A percentile compares a stretch with the other conserved stretches of the same genome.
Evolutionary conservation across 805 yeast species (phyloP).

Genomic region (Saccharomycopsis fibuligera): DNA sequence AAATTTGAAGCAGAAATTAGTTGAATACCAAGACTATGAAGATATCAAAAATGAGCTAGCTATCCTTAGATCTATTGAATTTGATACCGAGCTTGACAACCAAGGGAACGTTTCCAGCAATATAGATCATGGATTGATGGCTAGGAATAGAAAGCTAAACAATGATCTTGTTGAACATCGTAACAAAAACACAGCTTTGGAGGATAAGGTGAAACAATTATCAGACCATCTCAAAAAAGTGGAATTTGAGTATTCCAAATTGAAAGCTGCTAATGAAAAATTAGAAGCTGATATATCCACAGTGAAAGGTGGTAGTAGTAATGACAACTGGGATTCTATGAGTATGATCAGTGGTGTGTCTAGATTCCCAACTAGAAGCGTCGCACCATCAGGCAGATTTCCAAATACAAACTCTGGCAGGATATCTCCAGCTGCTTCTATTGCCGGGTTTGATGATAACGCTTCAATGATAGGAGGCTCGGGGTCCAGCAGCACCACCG

Average conservation of each 20-base stretch:
- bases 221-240: slow-evolving; percentile 32
- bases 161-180: slow-evolving; percentile 63
- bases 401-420: slow-evolving; percentile 30
- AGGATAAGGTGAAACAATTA: slow-evolving; percentile 35
- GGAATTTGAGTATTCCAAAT: slow-evolving; percentile 34
- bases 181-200: slow-evolving; percentile 46
- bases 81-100: slow-evolving; percentile 45
- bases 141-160: slow-evolving; percentile 67
- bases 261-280: slow-evolving; percentile 45
- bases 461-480: slow-evolving; percentile 10
- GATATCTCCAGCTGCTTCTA: slow-evolving; percentile 32
- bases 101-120: slow-evolving; percentile 35
- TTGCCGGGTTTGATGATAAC: slow-evolving; percentile 24
- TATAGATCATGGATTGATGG: slow-evolving; percentile 56
- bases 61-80: slow-evolving; percentile 67
- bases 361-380: slow-evolving; percentile 30
- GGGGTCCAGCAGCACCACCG: slow-evolving; percentile 14
- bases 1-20: slow-evolving; percentile 42
- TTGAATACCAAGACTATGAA: slow-evolving; percentile 62
- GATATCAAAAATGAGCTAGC: slow-evolving; percentile 72
- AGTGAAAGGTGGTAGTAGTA: slow-evolving; percentile 41
- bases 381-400: slow-evolving; percentile 42
- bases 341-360: slow-evolving; percentile 60
- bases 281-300: slow-evolving; percentile 70
- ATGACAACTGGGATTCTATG: slow-evolving; percentile 53